These are phyloP conservation scores for Pezizomycotina sp. DNA, from an alignment of 2,329 filamentous ascomycete species.

Conservation along the genomic window DNA sequence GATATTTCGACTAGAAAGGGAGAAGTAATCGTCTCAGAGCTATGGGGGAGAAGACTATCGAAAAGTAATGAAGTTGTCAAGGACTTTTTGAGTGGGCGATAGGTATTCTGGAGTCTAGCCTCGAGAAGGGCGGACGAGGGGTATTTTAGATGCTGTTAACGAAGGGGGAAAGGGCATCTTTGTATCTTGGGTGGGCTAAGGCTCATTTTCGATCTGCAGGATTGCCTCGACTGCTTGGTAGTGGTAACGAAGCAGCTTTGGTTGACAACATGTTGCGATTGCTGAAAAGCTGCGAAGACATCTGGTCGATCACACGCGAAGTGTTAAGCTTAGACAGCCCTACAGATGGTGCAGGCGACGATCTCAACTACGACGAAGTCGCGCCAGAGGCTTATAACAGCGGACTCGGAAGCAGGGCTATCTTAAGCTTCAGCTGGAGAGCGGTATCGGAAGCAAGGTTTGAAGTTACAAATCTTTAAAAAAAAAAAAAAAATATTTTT, in stretches of 20 bases:
- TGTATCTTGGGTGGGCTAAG: conserved; percentile 30
- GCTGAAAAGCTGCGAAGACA: conserved; percentile 43
- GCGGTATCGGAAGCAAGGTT: conserved; percentile 88
- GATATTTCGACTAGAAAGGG: conserved; percentile 30
- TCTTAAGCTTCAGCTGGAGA: conserved; percentile 87
- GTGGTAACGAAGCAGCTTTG: no score
- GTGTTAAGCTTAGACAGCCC: conserved; percentile 88
- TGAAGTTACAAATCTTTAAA: conserved; percentile 12
- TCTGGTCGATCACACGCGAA: conserved; percentile 61
- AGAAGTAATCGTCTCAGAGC: conserved; percentile 1
- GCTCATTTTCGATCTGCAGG: conserved; percentile 19
- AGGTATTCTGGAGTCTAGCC: conserved; percentile 7
- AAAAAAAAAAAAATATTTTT: no score
- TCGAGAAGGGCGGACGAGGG: conserved; percentile 5
- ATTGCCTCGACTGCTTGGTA: no score
- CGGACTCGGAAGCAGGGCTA: conserved; percentile 62
- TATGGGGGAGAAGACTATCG: neutral
- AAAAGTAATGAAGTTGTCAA: neutral
- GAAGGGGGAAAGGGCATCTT: conserved; percentile 34
- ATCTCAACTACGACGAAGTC: conserved; percentile 51
- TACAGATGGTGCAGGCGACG: conserved; percentile 67
- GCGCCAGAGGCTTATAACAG: conserved; percentile 22
- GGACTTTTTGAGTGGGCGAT: conserved; percentile 9
- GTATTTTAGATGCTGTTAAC: conserved; percentile 27
- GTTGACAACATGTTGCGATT: no score